Evolutionary conservation across 495 filamentous ascomycete species (phyloP), one percentile per base, ranked within the genome.

Genomic region (Trichocladium uniseriatum): DNA sequence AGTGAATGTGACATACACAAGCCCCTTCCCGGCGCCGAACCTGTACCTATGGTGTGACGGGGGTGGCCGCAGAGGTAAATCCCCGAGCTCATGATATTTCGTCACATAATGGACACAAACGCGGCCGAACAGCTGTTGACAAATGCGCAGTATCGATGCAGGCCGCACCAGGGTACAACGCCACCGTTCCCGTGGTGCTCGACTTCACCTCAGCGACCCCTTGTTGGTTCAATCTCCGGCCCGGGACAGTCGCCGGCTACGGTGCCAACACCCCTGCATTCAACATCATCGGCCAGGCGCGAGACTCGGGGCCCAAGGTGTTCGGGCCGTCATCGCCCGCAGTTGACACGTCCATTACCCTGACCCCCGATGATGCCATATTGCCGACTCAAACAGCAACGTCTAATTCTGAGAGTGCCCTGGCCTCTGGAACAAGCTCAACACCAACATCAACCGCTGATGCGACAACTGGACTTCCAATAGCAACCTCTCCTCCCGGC

Each of bases 221-320:
- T 1, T 51, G 49, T 14, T 51, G 49, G 42, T 51, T 45, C 28
- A 51, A 51, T 36, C 49, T 51, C 0, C 42, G 48, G 4, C 48
- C 48, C 3, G 40, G 48, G 0, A 29, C 20, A 3, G 18, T 13
- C 6, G 10, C 48, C 20, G 48, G 40, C 13, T 43, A 43, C 27
- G 48, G 48, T 15, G 48, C 48, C 6, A 51, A 51, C 16, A 43
- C 29, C 31, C n/a, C 19, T 14, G 0, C 21, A 14, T 51, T 51
- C 31, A 44, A 21, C 7, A 38, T 51, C 40, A 44, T 51, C 15
- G 40, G 22, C 29, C 39, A 51, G 24, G 48, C 44, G 27, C 31
- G 48, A 29, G n/a, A 14, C 2, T 43, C 48, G 2, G 48, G 49
- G 3, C 24, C 34, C 9, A 22, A 5, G 0, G 41, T 45, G 15